phyloP scores from a whole-genome alignment of 768 basidiomycete species.

The Lanmaoa pseudosensibilis region DNA sequence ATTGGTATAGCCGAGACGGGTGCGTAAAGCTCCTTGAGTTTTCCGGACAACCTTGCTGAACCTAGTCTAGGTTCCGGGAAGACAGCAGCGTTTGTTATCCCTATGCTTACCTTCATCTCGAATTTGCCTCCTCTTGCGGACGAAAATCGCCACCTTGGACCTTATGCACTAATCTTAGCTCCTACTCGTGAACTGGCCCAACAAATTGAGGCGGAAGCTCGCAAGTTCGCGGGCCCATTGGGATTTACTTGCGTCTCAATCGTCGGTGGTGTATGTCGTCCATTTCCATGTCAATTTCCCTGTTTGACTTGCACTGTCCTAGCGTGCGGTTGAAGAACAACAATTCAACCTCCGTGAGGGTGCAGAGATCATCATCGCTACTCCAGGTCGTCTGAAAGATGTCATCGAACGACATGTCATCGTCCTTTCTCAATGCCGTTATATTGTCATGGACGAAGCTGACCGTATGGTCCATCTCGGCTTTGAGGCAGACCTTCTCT shows the following conservation, averaged over 20 bases:
- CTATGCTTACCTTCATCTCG: conserved; percentile 94
- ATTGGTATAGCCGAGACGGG: conserved; percentile 99
- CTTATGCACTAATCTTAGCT: conserved; percentile 89
- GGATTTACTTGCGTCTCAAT: conserved; percentile 96
- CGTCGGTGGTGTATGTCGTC: conserved; percentile 78
- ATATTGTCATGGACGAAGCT: conserved; percentile 99
- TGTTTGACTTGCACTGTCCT: conserved; percentile 15
- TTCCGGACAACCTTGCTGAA: not conserved
- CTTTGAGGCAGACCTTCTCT: conserved; percentile 91
- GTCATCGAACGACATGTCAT: conserved; percentile 95
- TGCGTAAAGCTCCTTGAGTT: conserved; percentile 33
- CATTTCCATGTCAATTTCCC: not conserved
- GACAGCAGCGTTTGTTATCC: conserved; percentile 97
- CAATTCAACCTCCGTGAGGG: conserved; percentile 98
- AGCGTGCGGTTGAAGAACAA: conserved; percentile 95
- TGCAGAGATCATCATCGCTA: conserved; percentile 98
- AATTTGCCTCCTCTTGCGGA: conserved; percentile 83
- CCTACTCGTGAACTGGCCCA: conserved; percentile 99
- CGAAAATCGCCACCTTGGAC: conserved; percentile 91
- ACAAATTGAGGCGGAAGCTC: conserved; percentile 91
- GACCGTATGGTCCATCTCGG: conserved; percentile 99
- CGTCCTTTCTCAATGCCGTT: conserved; percentile 94
- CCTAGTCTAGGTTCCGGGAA: conserved; percentile 83
- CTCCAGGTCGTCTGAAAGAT: conserved; percentile 97
- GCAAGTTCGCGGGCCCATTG: conserved; percentile 87